phyloP scores from a whole-genome alignment of 2,329 filamentous ascomycete species.

The Verticillium alfalfae region DNA sequence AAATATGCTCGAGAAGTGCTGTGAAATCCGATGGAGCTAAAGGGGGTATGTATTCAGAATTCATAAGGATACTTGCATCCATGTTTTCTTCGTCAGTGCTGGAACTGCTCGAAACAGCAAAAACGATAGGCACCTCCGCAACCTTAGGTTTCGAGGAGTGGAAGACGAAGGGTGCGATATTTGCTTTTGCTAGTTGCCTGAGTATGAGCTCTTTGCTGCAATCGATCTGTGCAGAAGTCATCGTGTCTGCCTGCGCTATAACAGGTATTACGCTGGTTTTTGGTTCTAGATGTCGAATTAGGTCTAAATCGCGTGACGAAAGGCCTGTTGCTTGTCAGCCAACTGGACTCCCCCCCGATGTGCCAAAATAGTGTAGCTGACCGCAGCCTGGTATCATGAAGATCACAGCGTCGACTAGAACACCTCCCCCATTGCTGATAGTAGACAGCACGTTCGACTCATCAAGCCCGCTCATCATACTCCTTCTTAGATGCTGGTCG shows the following conservation, averaged over 20 bases:
- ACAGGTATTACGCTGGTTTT: constrained; percentile 84
- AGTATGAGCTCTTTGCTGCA: constrained; percentile 55
- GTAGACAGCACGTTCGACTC: constrained; percentile 73
- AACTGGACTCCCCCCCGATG: neutral
- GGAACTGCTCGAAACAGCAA: constrained; percentile 71
- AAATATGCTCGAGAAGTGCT: constrained; percentile 65
- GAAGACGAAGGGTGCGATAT: constrained; percentile 65
- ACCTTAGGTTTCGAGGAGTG: constrained; percentile 25
- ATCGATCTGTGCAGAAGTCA: constrained; percentile 52
- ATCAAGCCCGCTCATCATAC: constrained; percentile 52
- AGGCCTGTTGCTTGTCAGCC: constrained; percentile 22
- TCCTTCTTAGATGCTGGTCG: constrained; percentile 62
- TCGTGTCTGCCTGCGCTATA: constrained; percentile 69
- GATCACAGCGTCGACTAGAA: constrained; percentile 78
- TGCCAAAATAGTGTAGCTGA: constrained; percentile 31
- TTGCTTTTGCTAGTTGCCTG: constrained; percentile 48
- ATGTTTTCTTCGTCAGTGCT: constrained; percentile 71
- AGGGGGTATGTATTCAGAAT: constrained; percentile 80
- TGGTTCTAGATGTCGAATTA: constrained; percentile 62
- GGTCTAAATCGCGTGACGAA: constrained; percentile 53
- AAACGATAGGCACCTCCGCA: constrained; percentile 41
- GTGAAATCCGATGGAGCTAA: constrained; percentile 70
- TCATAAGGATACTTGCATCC: constrained; percentile 93
- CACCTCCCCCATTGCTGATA: constrained; percentile 74
- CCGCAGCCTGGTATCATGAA: constrained; percentile 69